Evolutionary conservation across 495 filamentous ascomycete genomes (phyloP), one percentile per base, ranked within the genome.

Genomic region (Penicillium angulare): DNA sequence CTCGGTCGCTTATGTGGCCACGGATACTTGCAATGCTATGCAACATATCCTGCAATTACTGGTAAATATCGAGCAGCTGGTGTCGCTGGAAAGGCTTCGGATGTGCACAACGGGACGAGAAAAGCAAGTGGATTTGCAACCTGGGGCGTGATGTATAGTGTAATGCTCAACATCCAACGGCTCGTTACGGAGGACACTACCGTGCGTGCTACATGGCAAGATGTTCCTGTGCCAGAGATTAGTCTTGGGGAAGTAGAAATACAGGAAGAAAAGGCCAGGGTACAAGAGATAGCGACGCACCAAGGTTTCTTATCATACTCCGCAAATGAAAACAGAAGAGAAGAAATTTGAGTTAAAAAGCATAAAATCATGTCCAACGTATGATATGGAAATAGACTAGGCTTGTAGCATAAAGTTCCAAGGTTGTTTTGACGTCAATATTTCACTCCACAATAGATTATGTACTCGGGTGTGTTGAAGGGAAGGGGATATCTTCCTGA

Each of bases 1-100:
- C 58, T 83, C n/a, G 69, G 75, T n/a, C 51, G 68, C 10, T 64
- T 79, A 55, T 83, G 79, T 57, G 49, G 59, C 1, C 54, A 66
- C 51, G 57, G 63, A 3, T 60, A 63, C n/a, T 23, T 71, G 29
- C 60, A 63, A 27, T 82, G 79, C 56, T 57, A 80, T 31, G 69
- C 68, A 20, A 63, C 75, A 0, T 76, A 73, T 43, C 78, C 79
- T 0, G 67, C 71, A 5, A 42, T 80, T 0, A 75, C 77, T 31
- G 74, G 73, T 45, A 68, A 72, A 22, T 79, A 78, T 59, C 65
- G 65, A 27, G 57, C 69, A 0, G 70, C 69, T 24, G 75, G 75
- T 22, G 49, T 57, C 1, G 33, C 69, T 7, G 60, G 56, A 35
- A 66, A 64, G 36, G 68, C 69, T 17, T 74, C 73, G 45, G 79